Evolutionary conservation across 163 green algal genomes (phyloP), one percentile per base, ranked within the genome.

Genomic region (Scenedesmus sp.): DNA sequence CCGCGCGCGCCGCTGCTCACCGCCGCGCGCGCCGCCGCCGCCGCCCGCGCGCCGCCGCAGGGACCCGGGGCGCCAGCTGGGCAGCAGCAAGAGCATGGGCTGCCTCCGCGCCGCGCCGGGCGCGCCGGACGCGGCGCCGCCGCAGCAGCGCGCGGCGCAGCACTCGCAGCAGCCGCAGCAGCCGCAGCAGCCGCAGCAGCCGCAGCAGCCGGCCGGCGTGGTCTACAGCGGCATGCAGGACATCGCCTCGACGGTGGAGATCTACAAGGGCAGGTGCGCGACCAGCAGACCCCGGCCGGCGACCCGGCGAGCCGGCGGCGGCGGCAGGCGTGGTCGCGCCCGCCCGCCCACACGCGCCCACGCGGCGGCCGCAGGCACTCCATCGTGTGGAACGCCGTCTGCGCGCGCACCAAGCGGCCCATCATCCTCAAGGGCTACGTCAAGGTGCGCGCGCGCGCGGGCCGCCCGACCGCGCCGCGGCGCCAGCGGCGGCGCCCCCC

Each of bases 341-440:
- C n/a, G n/a, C n/a, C n/a, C n/a, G n/a, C n/a, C n/a, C n/a, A n/a
- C n/a, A n/a, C n/a, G n/a, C n/a, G n/a, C n/a, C n/a, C n/a, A n/a
- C n/a, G n/a, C n/a, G n/a, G n/a, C n/a, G n/a, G n/a, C 10, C 65
- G 39, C 71, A 81, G 75, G 63, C 75, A 83, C 75, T 83, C 75
- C 18, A 63, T 83, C 31, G 75, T 83, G 26, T 83, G 75, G 75
- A 83, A 76, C 50, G 26, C 20, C 22, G n/a, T 71, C 24, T 83
- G 75, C 44, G 29, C 24, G 20, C 36, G 22, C 17, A 72, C 56
- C 17, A 57, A 48, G 44, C 69, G 53, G 47, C 75, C 75, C 17
- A 22, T 83, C 63, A 83, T 83, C 24, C 45, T 83, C 64, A 83
- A 83, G 47, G 75, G 75, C 14, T 83, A 83, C 36, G 56, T 83